Conservation (phyloP, 345 rosid species). For the Melaleuca alternifolia region DNA sequence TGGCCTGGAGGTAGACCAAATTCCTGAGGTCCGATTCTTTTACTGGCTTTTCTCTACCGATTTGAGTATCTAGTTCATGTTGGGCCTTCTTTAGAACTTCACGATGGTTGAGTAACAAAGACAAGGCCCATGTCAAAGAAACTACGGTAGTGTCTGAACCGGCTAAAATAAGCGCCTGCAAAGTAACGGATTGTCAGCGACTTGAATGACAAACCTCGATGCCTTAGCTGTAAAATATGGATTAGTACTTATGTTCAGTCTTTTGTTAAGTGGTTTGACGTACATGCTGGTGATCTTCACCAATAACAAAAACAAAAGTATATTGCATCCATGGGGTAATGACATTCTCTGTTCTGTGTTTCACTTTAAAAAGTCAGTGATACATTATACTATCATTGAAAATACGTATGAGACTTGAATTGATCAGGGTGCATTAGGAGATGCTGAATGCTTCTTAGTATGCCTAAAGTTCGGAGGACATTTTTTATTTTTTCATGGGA, state of each 20-base stretch:
- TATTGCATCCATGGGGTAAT: too few species aligned
- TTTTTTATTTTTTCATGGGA: not conserved
- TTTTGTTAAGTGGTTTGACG: not conserved
- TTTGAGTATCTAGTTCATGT: slow-evolving; percentile 20
- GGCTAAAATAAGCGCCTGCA: slow-evolving; percentile 21
- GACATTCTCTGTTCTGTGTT: too few species aligned
- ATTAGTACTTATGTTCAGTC: slow-evolving; percentile 15
- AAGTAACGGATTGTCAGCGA: not conserved
- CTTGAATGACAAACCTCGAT: not conserved
- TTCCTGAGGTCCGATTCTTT: slow-evolving; percentile 16
- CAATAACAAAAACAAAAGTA: too few species aligned
- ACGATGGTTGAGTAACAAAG: slow-evolving; percentile 27
- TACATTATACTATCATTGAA: not conserved
- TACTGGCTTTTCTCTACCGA: slow-evolving; percentile 19
- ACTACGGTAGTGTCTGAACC: slow-evolving; percentile 26
- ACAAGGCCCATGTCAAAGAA: slow-evolving; percentile 25
- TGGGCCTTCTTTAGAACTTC: slow-evolving; percentile 14
- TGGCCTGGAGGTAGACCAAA: slow-evolving; percentile 19
- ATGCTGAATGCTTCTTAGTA: not conserved
- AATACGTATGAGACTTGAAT: not conserved
- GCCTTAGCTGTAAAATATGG: slow-evolving; percentile 6
- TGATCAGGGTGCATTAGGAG: not conserved
- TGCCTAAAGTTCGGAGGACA: not conserved
- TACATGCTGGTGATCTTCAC: too few species aligned
- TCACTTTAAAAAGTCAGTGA: not conserved